Evolutionary conservation across 1,284 basidiomycete genomes (phyloP), one percentile per base, ranked within the genome.

Genomic region (Tylopilus sp.): DNA sequence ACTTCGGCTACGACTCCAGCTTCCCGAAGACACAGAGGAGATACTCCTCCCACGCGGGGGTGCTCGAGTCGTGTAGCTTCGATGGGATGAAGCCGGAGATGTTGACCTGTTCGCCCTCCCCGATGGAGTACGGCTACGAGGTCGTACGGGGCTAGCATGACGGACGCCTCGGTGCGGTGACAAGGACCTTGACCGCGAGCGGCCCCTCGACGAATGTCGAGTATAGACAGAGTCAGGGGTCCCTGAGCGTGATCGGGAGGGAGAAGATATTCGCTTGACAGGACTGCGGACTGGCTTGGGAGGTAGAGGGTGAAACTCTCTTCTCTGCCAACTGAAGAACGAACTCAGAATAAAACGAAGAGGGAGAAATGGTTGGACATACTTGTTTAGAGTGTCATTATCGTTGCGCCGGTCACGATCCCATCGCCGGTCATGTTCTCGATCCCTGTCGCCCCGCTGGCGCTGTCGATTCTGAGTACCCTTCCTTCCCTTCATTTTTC

Each of bases 351-450:
- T 3, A 28, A 5, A 6, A 11, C 15, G 39, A 46, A 41, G 19
- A 1, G 19, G 16, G 12, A 4, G 36, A 56, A 50, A 48, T 35
- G 48, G 26, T 40, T 44, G 44, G 34, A 64, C 78, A 31, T 60
- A 89, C 86, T 89, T 89, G 66, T 89, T 89, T 52, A 82, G 64
- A 56, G 75, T 77, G 18, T 75, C 74, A 49, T 85, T 84, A 48
- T 86, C 82, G 39, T 72, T 74, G 48, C 77, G 74, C 75, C 82
- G 81, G 58, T 84, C 84, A 41, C 80, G 74, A 54, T 76, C 76
- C 55, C 73, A 71, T 44, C 71, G 68, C 18, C 71, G 65, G 49
- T 68, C 69, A 52, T 71, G 65, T 38, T 73, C 66, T 39, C 66
- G 61, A 35, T 68, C 64, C 38, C 6, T 59, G 45, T 65, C 63